phyloP scores from a whole-genome alignment of 2,329 filamentous ascomycete species.

The Paecilomyces formosus region DNA sequence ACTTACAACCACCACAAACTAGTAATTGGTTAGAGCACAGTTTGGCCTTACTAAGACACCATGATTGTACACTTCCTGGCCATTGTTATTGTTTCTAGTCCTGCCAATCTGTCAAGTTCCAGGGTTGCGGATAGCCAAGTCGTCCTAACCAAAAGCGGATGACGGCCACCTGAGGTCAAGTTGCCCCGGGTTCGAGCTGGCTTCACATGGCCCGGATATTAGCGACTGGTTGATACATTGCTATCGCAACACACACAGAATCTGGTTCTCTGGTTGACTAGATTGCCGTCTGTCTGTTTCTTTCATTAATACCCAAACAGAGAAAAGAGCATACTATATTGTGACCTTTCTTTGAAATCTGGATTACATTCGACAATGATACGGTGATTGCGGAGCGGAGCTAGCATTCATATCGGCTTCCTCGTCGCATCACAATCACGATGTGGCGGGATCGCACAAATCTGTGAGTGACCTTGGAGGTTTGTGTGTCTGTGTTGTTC shows the following conservation, averaged over 20 bases:
- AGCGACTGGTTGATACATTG: neutral
- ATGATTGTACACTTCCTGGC: neutral
- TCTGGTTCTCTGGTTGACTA: neutral
- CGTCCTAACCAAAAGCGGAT: neutral
- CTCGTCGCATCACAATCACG: slow-evolving; percentile 45
- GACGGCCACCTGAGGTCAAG: neutral
- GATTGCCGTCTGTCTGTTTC: neutral
- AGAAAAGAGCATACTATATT: neutral
- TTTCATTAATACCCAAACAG: neutral
- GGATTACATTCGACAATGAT: neutral
- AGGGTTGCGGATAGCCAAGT: neutral
- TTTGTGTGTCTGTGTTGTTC: neutral
- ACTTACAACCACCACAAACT: neutral
- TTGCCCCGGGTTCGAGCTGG: neutral
- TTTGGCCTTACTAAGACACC: neutral
- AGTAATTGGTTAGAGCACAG: neutral
- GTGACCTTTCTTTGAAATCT: neutral
- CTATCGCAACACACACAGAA: neutral
- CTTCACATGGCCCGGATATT: neutral
- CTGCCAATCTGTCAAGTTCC: neutral
- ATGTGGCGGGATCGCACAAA: slow-evolving; percentile 99
- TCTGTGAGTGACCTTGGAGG: slow-evolving; percentile 56
- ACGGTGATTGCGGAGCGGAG: neutral
- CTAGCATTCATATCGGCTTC: neutral
- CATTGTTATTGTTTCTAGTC: neutral